Evolutionary conservation across 176 grass and related monocot genomes (phyloP).

Genomic region (Bromus sterilis): DNA sequence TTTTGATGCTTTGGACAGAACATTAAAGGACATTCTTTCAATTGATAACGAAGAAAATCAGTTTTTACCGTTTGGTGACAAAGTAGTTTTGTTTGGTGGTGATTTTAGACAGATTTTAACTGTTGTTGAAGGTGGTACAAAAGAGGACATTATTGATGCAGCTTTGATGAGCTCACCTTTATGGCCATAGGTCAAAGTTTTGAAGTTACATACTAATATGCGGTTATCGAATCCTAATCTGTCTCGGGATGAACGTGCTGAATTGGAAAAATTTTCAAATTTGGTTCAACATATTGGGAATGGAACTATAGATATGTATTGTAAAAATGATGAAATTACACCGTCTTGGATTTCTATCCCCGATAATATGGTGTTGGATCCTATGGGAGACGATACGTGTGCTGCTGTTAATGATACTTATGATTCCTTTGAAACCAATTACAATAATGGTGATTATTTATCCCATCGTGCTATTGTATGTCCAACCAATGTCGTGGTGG

Average conservation of each 20-base stretch:
- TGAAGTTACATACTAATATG: background rate
- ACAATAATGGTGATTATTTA: background rate
- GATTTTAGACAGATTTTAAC: background rate
- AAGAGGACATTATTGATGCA: background rate
- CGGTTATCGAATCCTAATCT: background rate
- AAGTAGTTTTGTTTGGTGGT: background rate
- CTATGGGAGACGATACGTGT: too few relatives aligned
- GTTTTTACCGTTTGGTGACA: background rate
- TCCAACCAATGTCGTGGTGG: too few relatives aligned
- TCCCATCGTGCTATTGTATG: background rate
- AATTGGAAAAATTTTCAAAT: background rate
- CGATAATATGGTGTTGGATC: background rate
- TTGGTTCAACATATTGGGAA: background rate
- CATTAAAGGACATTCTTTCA: background rate
- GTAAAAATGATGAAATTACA: background rate
- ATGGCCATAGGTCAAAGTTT: background rate
- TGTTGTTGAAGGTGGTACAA: background rate
- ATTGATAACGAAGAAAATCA: background rate
- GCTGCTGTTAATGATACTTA: too few relatives aligned
- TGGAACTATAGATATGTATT: background rate
- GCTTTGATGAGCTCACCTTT: background rate
- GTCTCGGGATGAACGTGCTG: background rate
- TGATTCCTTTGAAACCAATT: too few relatives aligned
- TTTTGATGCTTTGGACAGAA: constrained; percentile 5
- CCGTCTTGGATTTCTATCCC: background rate